Conservation (phyloP, 2,329 filamentous ascomycete species). For the Diplodia mutila region DNA sequence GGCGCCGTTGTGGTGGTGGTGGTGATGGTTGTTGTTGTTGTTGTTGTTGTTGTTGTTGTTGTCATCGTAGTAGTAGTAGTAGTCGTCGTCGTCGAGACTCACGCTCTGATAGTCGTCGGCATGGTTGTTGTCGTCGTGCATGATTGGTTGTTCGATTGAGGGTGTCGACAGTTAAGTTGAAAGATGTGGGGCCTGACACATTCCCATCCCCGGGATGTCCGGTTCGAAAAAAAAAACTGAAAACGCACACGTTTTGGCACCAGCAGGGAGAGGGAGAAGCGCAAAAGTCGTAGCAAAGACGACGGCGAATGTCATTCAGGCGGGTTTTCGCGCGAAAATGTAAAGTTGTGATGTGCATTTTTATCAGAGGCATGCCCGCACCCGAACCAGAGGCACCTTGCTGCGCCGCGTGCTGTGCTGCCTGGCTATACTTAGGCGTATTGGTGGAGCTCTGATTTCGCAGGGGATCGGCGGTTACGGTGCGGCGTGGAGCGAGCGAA, state of each 20-base stretch:
- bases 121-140: neutral
- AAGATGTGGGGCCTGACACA: neutral
- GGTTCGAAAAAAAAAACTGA: no score
- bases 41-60: neutral
- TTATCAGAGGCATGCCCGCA: neutral
- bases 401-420: neutral
- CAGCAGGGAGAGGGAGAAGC: neutral
- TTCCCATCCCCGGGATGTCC: no score
- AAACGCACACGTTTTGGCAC: no score
- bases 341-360: neutral
- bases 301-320: neutral
- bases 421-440: neutral
- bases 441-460: neutral
- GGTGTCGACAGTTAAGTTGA: no score
- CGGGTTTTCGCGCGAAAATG: neutral
- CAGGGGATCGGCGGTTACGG: neutral
- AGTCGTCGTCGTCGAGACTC: neutral
- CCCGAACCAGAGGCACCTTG: neutral
- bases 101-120: neutral
- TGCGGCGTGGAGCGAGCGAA: neutral
- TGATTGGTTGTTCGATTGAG: neutral
- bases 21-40: no score
- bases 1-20: neutral
- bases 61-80: no score
- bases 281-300: neutral